These are phyloP conservation scores for Blastobotrys serpentis DNA, from an alignment of 1,139 yeast species.

Conservation along the genomic window DNA sequence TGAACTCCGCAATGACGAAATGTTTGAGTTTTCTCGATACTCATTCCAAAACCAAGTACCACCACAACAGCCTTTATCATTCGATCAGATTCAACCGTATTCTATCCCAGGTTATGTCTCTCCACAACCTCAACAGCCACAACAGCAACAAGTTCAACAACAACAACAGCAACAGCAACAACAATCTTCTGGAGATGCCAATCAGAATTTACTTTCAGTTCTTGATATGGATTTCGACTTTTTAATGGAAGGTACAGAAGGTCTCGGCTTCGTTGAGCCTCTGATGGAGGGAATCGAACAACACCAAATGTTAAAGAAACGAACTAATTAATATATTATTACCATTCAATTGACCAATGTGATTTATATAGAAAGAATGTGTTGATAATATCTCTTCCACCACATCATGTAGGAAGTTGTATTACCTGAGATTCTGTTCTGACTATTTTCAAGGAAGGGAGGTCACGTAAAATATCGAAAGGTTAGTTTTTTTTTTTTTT, in stretches of 20 bases:
- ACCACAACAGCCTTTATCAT: slow-evolving; percentile 11
- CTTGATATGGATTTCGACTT: slow-evolving; percentile 44
- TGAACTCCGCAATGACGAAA: not conserved
- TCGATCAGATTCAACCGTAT: not conserved
- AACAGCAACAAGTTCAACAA: not conserved
- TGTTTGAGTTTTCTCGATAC: slow-evolving; percentile 17
- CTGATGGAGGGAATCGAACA: slow-evolving; percentile 86
- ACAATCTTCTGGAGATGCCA: slow-evolving; percentile 5
- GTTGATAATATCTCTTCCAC: too few relatives aligned
- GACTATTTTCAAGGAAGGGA: too few relatives aligned
- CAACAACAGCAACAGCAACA: slow-evolving; percentile 9
- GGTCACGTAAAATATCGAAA: too few relatives aligned
- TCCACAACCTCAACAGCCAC: not conserved
- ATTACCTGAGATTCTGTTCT: too few relatives aligned
- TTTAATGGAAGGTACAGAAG: slow-evolving; percentile 61
- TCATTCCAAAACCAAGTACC: slow-evolving; percentile 11
- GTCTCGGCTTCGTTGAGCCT: slow-evolving; percentile 84
- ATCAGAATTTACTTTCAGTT: slow-evolving; percentile 24
- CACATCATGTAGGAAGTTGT: too few relatives aligned
- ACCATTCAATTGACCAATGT: not conserved
- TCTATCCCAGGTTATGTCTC: not conserved
- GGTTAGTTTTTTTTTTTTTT: not conserved
- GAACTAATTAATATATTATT: not conserved
- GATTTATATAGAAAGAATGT: too few relatives aligned
- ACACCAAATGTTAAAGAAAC: slow-evolving; percentile 26